Base-by-base conservation (phyloP, 495 filamentous ascomycete genomes). In the Podospora anserina region DNA sequence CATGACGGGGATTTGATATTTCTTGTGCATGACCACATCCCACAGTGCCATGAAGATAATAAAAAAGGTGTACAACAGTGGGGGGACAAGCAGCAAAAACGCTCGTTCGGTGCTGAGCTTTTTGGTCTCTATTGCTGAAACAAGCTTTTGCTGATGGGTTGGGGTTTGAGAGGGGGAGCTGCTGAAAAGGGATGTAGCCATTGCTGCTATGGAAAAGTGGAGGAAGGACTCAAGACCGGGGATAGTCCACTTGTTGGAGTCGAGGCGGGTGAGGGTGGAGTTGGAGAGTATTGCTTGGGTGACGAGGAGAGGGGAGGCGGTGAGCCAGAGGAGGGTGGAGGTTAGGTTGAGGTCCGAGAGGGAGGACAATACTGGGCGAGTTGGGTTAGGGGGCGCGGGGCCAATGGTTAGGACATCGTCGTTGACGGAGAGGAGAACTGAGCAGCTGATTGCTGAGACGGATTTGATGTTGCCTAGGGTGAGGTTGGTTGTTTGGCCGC, bases 201-300 rank as follows among this genome's bases (percentile, higher is more conserved):
- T 67, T 7, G 76, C 76, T 57, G 71, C 72, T 32, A 78, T 69
- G 20, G 76, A 67, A 9, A 75, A 55, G 27, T 65, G 68, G 69
- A 78, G 72, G 58, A 78, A 70, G 9, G 26, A 5, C 58, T 68
- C 59, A 9, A 78, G 63, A n/a, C 69, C 74, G 15, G 59, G 53
- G 27, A 63, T 68, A 0, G 76, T 76, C 74, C 74, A 78, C 58
- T 44, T 65, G 64, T 78, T 78, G n/a, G 68, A 26, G 15, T 72
- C 72, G 6, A 64, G 66, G 66, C 57, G 54, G 57, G 74, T 68
- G 27, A 59, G 4, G 56, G 69, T 68, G 2, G 69, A 75, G 68
- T 76, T 75, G 72, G 63, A 69, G 66, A 78, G 75, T 55, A 72
- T 70, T 60, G 76, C 74, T 19, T 78, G 76, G 3, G 66, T 66